phyloP scores from a whole-genome alignment of 2,329 filamentous ascomycete species.

The Trichophyton equinum region DNA sequence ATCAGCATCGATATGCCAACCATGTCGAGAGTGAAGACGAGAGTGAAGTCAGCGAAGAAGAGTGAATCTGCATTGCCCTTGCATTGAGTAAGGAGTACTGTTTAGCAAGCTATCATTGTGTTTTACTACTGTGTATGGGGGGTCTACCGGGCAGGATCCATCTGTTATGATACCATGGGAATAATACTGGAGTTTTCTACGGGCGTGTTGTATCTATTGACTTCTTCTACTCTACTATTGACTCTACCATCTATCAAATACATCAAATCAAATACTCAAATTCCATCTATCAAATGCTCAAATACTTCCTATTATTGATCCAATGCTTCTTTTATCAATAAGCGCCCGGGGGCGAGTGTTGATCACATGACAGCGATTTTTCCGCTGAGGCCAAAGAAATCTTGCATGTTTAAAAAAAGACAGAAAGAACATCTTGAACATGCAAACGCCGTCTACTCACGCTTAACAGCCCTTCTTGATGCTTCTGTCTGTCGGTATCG shows the following conservation, averaged over 20 bases:
- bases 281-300: background rate
- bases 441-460: background rate
- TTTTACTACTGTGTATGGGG: background rate
- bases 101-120: background rate
- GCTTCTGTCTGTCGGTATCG: background rate
- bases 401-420: background rate
- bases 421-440: background rate
- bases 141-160: background rate
- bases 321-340: no score
- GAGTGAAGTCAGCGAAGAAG: conserved; percentile 54
- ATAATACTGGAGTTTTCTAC: background rate
- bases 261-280: no score
- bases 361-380: background rate
- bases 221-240: background rate
- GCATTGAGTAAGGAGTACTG: background rate
- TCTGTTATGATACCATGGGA: conserved; percentile 1
- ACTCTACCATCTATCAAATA: background rate
- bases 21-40: conserved; percentile 38
- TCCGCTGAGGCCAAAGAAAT: background rate
- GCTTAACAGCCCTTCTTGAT: background rate
- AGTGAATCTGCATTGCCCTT: conserved; percentile 30
- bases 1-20: conserved; percentile 19
- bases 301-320: no score
- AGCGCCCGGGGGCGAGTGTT: background rate
- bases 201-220: background rate